Percentiles rank a stretch among this genome's conserved stretches.
Conservation (phyloP, 192 early-diverging fungal species). For the Gigaspora rosea region DNA sequence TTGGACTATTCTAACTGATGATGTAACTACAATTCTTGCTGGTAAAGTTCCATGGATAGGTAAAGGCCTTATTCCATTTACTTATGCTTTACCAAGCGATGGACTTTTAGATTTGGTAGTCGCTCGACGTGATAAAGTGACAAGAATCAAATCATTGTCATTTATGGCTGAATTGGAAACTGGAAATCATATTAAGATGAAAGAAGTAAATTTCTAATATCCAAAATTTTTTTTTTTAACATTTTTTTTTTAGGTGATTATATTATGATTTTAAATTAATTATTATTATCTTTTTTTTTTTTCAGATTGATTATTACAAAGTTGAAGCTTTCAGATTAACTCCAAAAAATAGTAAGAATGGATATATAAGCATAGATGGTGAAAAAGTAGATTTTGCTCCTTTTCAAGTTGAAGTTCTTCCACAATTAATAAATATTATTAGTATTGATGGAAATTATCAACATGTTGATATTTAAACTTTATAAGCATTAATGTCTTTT, state of each 20-base stretch:
- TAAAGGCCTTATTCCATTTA: conserved; percentile 47
- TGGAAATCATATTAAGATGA: conserved; percentile 46
- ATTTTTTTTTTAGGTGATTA: neutral
- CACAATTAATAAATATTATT: conserved; percentile 44
- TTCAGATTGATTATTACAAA: conserved; percentile 57
- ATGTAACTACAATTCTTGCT: conserved; percentile 44
- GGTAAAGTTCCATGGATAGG: conserved; percentile 55
- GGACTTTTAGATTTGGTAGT: conserved; percentile 54
- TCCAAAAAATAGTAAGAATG: conserved; percentile 37
- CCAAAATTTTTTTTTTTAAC: neutral
- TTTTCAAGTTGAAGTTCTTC: conserved; percentile 61
- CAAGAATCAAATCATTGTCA: conserved; percentile 36
- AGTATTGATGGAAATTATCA: conserved; percentile 45
- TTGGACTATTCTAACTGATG: conserved; percentile 50
- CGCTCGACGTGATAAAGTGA: conserved; percentile 35
- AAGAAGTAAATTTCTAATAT: conserved; percentile 40
- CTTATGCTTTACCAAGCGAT: conserved; percentile 55
- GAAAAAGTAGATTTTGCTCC: conserved; percentile 54
- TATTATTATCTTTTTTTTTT: neutral
- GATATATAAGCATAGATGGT: conserved; percentile 58
- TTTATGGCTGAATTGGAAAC: conserved; percentile 48
- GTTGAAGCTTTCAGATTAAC: conserved; percentile 57
- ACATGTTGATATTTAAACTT: neutral
- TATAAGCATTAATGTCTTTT: too few species aligned
- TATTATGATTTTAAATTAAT: neutral